phyloP scores from a whole-genome alignment of 2,329 filamentous ascomycete species.

The Thelonectria rubi region DNA sequence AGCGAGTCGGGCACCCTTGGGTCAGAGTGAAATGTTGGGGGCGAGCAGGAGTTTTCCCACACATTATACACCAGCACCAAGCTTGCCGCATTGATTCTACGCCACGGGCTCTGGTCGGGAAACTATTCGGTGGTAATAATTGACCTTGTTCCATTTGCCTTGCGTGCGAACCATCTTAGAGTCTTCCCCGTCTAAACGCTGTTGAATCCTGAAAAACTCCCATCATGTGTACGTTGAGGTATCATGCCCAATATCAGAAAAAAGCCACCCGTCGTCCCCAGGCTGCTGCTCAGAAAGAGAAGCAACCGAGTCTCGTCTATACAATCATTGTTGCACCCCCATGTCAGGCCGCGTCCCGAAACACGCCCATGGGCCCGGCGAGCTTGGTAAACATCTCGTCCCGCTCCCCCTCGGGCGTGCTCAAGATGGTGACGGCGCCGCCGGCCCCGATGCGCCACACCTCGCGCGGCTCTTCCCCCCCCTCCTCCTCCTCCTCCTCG shows the following conservation, averaged over 20 bases:
- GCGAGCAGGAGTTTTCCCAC: conserved; percentile 19
- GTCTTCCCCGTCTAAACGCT: conserved; percentile 35
- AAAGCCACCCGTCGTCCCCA: conserved; percentile 11
- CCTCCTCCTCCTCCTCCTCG: too few species aligned
- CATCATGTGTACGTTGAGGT: conserved; percentile 49
- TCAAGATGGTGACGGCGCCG: conserved; percentile 87
- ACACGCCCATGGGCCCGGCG: conserved; percentile 63
- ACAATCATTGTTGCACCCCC: background rate
- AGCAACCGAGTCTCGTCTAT: conserved; percentile 2
- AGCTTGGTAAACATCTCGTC: conserved; percentile 90
- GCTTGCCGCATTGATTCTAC: conserved; percentile 10
- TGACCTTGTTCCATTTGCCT: conserved; percentile 16
- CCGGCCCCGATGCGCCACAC: conserved; percentile 89
- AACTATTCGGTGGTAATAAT: conserved; percentile 19
- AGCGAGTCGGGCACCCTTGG: conserved; percentile 30
- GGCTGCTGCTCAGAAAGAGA: background rate
- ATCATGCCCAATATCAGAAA: conserved; percentile 36
- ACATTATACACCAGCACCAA: too few species aligned
- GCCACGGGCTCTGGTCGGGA: conserved; percentile 9
- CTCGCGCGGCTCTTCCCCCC: conserved; percentile 51
- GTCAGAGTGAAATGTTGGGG: conserved; percentile 20
- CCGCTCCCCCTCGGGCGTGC: conserved; percentile 80
- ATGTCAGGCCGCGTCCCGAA: conserved; percentile 49
- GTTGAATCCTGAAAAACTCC: conserved; percentile 44
- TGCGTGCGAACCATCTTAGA: conserved; percentile 18